Evolutionary conservation across 768 basidiomycete species (phyloP).

Genomic region (Auriscalpium microsporum): DNA sequence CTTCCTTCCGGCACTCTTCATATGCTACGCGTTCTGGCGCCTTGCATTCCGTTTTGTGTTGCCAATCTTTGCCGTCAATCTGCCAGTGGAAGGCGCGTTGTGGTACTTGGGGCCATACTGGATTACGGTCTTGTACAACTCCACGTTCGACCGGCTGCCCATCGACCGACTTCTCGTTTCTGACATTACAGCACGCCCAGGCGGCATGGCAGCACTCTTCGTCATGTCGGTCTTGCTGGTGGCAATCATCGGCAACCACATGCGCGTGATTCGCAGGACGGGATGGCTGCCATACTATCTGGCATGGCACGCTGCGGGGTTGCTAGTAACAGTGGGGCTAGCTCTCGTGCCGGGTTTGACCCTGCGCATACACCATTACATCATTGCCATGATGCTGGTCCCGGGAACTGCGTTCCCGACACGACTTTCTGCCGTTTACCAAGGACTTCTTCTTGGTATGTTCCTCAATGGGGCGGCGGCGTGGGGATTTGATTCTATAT

Average conservation of each 20-base stretch:
- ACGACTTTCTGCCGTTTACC: constrained; percentile 67
- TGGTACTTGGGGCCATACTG: constrained; percentile 75
- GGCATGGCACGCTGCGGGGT: constrained; percentile 64
- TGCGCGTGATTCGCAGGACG: constrained; percentile 73
- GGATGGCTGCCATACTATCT: constrained; percentile 76
- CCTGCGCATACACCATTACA: constrained; percentile 77
- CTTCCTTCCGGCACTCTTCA: constrained; percentile 73
- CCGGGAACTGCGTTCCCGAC: constrained; percentile 80
- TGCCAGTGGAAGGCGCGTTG: constrained; percentile 64
- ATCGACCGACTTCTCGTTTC: constrained; percentile 65
- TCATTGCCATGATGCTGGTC: constrained; percentile 64
- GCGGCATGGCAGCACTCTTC: constrained; percentile 59
- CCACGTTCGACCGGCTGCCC: constrained; percentile 64
- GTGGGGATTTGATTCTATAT: constrained; percentile 72
- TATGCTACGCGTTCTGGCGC: constrained; percentile 74
- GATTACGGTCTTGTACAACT: constrained; percentile 68
- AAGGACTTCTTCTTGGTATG: constrained; percentile 75
- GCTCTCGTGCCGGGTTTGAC: constrained; percentile 60
- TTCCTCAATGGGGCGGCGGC: constrained; percentile 75
- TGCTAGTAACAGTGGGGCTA: constrained; percentile 53
- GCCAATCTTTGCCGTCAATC: constrained; percentile 50
- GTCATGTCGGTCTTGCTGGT: constrained; percentile 58
- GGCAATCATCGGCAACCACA: constrained; percentile 59
- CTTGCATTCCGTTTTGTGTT: constrained; percentile 65
- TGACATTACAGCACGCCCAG: constrained; percentile 56